phyloP scores from a whole-genome alignment of 2,329 filamentous ascomycete genomes.

The Keithomyces neogunnii region DNA sequence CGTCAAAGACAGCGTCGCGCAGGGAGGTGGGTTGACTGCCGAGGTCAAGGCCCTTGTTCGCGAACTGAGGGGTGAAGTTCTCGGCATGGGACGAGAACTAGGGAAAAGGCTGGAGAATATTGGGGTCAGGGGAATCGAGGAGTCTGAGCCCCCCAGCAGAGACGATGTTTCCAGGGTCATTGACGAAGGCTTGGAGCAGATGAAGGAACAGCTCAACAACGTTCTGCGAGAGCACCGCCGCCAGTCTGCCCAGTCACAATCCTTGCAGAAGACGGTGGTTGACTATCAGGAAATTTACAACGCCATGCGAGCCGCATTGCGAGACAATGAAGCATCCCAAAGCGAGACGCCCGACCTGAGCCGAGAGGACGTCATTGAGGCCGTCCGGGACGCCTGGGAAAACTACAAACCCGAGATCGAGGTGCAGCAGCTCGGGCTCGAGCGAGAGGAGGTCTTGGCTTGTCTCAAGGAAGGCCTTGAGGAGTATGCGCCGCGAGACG shows the following conservation, averaged over 20 bases:
- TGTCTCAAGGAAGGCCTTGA: conserved; percentile 81
- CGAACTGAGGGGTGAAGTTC: conserved; percentile 82
- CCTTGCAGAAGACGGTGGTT: conserved; percentile 51
- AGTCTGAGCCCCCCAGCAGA: conserved; percentile 45
- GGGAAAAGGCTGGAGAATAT: conserved; percentile 76
- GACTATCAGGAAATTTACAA: conserved; percentile 83
- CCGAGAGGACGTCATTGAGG: conserved; percentile 76
- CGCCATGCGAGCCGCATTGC: conserved; percentile 67
- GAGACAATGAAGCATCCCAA: conserved; percentile 45
- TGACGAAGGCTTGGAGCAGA: conserved; percentile 68
- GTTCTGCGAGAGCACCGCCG: conserved; percentile 69
- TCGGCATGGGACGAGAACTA: conserved; percentile 90
- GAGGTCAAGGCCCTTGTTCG: conserved; percentile 87
- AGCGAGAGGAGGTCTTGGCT: conserved; percentile 80
- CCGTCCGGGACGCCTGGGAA: conserved; percentile 86
- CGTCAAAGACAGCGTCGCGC: conserved; percentile 84
- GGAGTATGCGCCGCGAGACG: conserved; percentile 54
- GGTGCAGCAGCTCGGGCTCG: conserved; percentile 80
- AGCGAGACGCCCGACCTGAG: conserved; percentile 41
- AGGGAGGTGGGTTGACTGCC: conserved; percentile 80
- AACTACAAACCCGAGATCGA: conserved; percentile 91
- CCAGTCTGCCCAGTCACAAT: conserved; percentile 55
- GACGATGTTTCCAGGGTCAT: conserved; percentile 71
- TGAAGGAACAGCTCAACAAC: conserved; percentile 76
- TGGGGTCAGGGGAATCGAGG: conserved; percentile 34